Conservation (phyloP, 371 early-diverging fungal species). For the Apophysomyces elegans region DNA sequence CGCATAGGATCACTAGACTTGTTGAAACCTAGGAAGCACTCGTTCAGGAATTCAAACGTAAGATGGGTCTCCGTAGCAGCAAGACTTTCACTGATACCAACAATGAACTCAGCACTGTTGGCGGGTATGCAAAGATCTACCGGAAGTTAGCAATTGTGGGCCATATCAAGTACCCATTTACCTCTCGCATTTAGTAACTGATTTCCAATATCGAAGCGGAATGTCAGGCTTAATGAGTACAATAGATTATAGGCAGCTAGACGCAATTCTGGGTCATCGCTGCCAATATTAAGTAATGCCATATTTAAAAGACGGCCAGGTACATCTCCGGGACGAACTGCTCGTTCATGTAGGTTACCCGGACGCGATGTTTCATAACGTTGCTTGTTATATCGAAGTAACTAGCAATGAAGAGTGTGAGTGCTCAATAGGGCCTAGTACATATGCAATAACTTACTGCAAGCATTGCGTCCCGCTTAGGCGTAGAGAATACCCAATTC, state of each 20-base stretch:
- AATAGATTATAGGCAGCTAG: constrained; percentile 85
- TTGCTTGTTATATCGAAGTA: constrained; percentile 63
- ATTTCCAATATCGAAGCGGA: constrained; percentile 77
- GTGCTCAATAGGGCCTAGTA: neutral
- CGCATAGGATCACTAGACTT: constrained; percentile 70
- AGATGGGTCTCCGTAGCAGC: constrained; percentile 75
- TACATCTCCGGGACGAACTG: constrained; percentile 84
- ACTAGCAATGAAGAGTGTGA: constrained; percentile 22
- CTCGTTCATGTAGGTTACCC: constrained; percentile 15
- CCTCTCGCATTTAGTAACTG: constrained; percentile 75
- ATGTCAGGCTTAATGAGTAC: constrained; percentile 73
- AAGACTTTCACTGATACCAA: constrained; percentile 74
- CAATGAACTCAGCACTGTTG: constrained; percentile 79
- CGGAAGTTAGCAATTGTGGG: constrained; percentile 10
- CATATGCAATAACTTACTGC: constrained; percentile 41
- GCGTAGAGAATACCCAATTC: constrained; percentile 66
- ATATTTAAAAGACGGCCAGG: constrained; percentile 90
- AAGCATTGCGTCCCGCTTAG: constrained; percentile 77
- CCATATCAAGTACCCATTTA: constrained; percentile 10
- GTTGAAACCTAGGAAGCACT: constrained; percentile 80
- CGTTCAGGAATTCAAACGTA: constrained; percentile 86
- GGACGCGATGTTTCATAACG: constrained; percentile 12
- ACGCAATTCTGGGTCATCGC: constrained; percentile 76
- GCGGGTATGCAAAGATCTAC: constrained; percentile 85
- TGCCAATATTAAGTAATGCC: constrained; percentile 85